Percentiles rank a stretch among this genome's conserved stretches.
These are phyloP conservation scores for Microsporum audouinii DNA, from an alignment of 2,329 filamentous ascomycete genomes.

Conservation along the genomic window DNA sequence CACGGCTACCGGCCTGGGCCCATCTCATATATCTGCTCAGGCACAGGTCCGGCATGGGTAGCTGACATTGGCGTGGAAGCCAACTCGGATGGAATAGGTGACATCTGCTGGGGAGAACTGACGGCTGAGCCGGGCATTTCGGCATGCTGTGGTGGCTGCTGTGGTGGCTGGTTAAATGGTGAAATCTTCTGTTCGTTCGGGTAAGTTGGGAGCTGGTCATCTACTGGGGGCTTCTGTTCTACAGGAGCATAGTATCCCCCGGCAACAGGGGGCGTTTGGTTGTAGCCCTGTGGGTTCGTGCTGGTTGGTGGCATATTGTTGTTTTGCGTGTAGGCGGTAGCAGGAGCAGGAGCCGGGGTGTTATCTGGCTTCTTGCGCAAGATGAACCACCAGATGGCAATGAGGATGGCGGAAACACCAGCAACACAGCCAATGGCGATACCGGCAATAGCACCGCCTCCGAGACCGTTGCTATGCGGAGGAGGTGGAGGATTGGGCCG, in stretches of 20 bases:
- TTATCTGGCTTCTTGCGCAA: slow-evolving; percentile 10
- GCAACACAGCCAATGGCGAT: slow-evolving; percentile 14
- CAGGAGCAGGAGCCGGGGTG: not conserved
- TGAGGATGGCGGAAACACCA: slow-evolving; percentile 9
- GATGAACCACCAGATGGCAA: slow-evolving; percentile 12
- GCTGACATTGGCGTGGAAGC: slow-evolving; percentile 8
- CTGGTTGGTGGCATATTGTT: not conserved
- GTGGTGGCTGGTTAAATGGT: not conserved
- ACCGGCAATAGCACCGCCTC: slow-evolving; percentile 14
- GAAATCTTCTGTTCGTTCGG: slow-evolving; percentile 8
- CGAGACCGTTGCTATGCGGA: not conserved
- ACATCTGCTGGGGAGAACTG: not conserved
- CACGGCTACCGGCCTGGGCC: slow-evolving; percentile 3
- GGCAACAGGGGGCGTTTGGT: not conserved
- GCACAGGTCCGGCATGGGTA: slow-evolving; percentile 13
- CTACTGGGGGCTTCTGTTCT: slow-evolving; percentile 8
- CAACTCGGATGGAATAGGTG: slow-evolving; percentile 3
- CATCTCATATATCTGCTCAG: slow-evolving; percentile 15
- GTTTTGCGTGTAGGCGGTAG: not conserved
- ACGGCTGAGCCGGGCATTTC: slow-evolving; percentile 12
- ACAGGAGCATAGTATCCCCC: slow-evolving; percentile 13
- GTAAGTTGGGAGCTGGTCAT: slow-evolving; percentile 6
- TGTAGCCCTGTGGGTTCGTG: not conserved
- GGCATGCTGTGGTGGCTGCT: not conserved
- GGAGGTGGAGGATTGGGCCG: not conserved